Conservation (phyloP, 345 rosid genomes). For the Fremontodendron californicum region DNA sequence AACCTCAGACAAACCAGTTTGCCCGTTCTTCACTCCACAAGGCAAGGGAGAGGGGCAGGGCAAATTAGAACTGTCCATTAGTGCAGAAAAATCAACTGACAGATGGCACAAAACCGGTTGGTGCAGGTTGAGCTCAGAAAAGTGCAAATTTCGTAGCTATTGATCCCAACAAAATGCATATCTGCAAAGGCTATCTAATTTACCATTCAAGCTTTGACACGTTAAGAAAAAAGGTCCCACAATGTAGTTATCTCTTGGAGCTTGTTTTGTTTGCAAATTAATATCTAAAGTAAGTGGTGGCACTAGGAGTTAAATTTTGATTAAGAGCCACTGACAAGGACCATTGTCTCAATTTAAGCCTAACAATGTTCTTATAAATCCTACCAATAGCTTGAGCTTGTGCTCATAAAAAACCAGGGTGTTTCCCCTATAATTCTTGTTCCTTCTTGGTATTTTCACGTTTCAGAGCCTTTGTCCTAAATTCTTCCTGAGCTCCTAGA, state of each 20-base stretch:
- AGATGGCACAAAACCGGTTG: slow-evolving; percentile 14
- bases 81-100: slow-evolving; percentile 15
- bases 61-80: not conserved
- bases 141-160: slow-evolving; percentile 25
- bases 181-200: slow-evolving; percentile 21
- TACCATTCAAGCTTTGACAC: slow-evolving; percentile 32
- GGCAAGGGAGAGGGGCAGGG: not conserved
- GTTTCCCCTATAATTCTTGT: not conserved
- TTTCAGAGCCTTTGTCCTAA: not conserved
- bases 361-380: slow-evolving; percentile 21
- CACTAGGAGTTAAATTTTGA: slow-evolving; percentile 20
- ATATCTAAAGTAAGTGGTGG: slow-evolving; percentile 32
- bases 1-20: not conserved
- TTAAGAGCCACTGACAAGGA: slow-evolving; percentile 18
- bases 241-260: not conserved
- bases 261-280: slow-evolving; percentile 10
- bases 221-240: slow-evolving; percentile 4
- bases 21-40: not conserved
- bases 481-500: not conserved
- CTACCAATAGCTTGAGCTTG: not conserved
- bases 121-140: slow-evolving; percentile 15
- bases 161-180: slow-evolving; percentile 24
- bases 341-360: slow-evolving; percentile 25
- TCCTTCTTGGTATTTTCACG: not conserved
- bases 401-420: slow-evolving; percentile 24